A percentile compares a stretch with the other conserved stretches of the same genome.
Conservation (phyloP, 2,329 filamentous ascomycete genomes). For the Curvularia hawaiiensis region DNA sequence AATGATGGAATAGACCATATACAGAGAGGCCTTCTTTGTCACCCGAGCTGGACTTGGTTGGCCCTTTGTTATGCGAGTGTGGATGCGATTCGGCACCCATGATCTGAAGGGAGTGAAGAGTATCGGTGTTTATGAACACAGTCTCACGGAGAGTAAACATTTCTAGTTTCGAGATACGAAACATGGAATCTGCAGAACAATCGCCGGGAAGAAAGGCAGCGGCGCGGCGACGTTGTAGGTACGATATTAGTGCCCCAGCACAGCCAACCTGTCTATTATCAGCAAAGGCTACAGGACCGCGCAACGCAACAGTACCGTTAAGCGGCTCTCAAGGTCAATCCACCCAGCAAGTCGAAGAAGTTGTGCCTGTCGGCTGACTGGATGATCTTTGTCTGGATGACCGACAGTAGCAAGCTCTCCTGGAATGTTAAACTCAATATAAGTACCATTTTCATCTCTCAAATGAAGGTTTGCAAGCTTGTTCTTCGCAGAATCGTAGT, state of each 20-base stretch:
- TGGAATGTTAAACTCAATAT: conserved; percentile 65
- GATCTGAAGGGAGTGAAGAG: conserved; percentile 82
- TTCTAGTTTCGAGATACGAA: conserved; percentile 67
- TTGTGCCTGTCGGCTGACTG: conserved; percentile 64
- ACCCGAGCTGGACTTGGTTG: conserved; percentile 63
- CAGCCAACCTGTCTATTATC: conserved; percentile 69
- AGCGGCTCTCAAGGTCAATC: conserved; percentile 73
- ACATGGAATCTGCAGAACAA: conserved; percentile 58
- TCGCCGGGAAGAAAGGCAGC: conserved; percentile 68
- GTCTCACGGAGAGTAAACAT: conserved; percentile 73
- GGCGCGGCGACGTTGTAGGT: conserved; percentile 72
- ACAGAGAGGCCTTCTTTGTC: conserved; percentile 83
- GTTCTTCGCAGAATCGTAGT: conserved; percentile 67
- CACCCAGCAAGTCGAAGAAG: conserved; percentile 71
- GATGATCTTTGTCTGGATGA: conserved; percentile 51
- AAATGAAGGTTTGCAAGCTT: conserved; percentile 67
- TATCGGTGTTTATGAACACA: conserved; percentile 82
- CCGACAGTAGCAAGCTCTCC: conserved; percentile 54
- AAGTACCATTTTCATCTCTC: conserved; percentile 53
- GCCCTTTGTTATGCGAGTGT: conserved; percentile 77
- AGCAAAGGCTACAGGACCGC: background rate
- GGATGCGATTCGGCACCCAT: conserved; percentile 82
- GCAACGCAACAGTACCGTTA: conserved; percentile 60
- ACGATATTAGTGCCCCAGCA: conserved; percentile 82
- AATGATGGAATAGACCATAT: conserved; percentile 78